Conservation (phyloP, 148 eudicot species). For the Diospyros lotus region DNA sequence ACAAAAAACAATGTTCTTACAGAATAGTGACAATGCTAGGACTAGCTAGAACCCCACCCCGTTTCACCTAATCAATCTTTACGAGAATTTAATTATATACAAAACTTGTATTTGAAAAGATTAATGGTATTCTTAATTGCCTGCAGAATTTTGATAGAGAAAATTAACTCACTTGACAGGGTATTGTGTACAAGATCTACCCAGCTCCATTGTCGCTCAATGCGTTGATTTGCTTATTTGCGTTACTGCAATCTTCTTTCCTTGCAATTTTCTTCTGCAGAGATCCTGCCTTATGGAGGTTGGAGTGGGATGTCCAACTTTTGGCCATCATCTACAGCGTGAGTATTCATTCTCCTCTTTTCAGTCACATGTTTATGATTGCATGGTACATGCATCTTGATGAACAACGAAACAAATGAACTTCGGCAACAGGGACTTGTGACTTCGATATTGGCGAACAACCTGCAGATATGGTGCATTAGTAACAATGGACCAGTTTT, state of each 20-base stretch:
- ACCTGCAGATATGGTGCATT: conserved; percentile 14
- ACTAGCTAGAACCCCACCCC: too few relatives aligned
- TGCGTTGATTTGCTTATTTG: conserved; percentile 14
- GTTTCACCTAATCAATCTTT: too few relatives aligned
- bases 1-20: too few relatives aligned
- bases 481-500: conserved; percentile 20
- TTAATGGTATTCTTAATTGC: too few relatives aligned
- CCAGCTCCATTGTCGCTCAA: conserved; percentile 19
- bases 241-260: conserved; percentile 15
- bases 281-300: conserved; percentile 14
- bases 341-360: neutral
- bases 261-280: conserved; percentile 11
- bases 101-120: too few relatives aligned
- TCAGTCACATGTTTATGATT: too few relatives aligned
- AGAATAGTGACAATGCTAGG: too few relatives aligned
- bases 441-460: conserved; percentile 9
- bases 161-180: conserved; percentile 4
- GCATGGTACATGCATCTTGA: too few relatives aligned
- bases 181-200: conserved; percentile 6
- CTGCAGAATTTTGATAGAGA: too few relatives aligned
- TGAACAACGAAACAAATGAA: too few relatives aligned
- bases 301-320: conserved; percentile 20
- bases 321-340: conserved; percentile 13
- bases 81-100: too few relatives aligned
- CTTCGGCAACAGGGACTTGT: conserved; percentile 9